These are phyloP conservation scores for Mucor velutinosus DNA, from an alignment of 371 early-diverging fungal species.

Conservation along the genomic window DNA sequence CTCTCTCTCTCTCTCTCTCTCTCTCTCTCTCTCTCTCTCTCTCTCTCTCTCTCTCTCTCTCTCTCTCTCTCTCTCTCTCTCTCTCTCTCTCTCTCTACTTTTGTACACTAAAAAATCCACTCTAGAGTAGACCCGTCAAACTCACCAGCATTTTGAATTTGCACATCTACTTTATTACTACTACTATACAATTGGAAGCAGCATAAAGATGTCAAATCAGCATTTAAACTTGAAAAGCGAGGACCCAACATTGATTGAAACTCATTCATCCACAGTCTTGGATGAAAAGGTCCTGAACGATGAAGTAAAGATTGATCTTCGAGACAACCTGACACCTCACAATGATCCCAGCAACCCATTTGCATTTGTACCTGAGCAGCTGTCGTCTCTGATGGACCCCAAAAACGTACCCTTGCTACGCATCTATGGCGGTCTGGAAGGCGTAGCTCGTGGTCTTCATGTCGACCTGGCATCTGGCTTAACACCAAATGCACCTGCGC, in stretches of 20 bases:
- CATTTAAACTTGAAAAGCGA: conserved; percentile 15
- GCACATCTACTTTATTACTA: not conserved
- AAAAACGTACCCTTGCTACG: conserved; percentile 52
- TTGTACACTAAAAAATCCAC: not conserved
- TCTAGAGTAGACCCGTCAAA: no score
- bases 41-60: not conserved
- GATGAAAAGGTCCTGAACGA: conserved; percentile 14
- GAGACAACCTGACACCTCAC: conserved; percentile 35
- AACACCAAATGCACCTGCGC: conserved; percentile 21
- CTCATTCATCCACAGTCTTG: conserved; percentile 13
- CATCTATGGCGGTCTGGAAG: conserved; percentile 51
- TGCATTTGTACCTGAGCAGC: conserved; percentile 52
- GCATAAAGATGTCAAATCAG: conserved; percentile 5
- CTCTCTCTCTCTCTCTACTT: not conserved
- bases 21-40: not conserved
- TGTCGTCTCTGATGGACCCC: conserved; percentile 59
- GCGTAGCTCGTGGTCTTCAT: conserved; percentile 59
- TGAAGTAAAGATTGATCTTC: conserved; percentile 24
- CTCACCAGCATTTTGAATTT: not conserved
- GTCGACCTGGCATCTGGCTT: conserved; percentile 54
- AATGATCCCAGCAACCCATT: conserved; percentile 53
- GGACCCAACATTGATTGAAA: conserved; percentile 27
- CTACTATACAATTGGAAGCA: conserved; percentile 4
- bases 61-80: not conserved
- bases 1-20: no score